Percentiles rank a stretch among this genome's conserved stretches.
These are phyloP conservation scores for Saprolegnia parasitica DNA, from an alignment of 352 stramenopile genomes.

Conservation along the genomic window DNA sequence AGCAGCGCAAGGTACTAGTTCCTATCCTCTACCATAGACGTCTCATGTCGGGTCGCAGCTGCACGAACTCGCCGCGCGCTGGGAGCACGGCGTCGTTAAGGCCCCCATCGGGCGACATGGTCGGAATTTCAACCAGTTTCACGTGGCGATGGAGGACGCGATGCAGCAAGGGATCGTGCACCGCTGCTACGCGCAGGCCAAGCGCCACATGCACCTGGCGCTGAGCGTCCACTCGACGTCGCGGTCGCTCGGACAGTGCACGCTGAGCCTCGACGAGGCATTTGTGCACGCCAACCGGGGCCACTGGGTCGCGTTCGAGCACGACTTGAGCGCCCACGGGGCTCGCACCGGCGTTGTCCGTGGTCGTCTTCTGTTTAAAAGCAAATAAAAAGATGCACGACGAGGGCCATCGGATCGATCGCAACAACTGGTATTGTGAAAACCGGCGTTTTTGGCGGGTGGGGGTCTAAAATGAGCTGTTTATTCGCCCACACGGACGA, in stretches of 20 bases:
- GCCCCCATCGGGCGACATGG: neutral
- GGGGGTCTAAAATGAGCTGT: too few relatives aligned
- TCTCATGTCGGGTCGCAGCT: constrained; percentile 9
- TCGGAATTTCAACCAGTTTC: constrained; percentile 10
- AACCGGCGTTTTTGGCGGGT: too few relatives aligned
- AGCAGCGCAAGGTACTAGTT: constrained; percentile 67
- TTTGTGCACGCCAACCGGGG: neutral
- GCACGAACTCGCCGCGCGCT: constrained; percentile 22
- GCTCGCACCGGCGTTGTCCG: neutral
- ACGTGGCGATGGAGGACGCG: neutral
- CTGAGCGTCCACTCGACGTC: constrained; percentile 5
- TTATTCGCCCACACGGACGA: too few relatives aligned
- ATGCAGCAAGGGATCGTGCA: constrained; percentile 7
- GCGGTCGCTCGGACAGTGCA: constrained; percentile 17
- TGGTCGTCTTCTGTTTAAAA: constrained; percentile 6
- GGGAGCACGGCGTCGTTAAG: neutral
- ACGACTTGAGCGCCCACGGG: neutral
- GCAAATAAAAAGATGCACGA: too few relatives aligned
- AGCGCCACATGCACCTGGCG: constrained; percentile 25
- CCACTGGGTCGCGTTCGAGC: constrained; percentile 1
- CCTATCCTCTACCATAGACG: neutral
- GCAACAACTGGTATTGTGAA: too few relatives aligned
- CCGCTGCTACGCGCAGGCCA: constrained; percentile 22
- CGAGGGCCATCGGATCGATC: too few relatives aligned
- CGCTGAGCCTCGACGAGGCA: constrained; percentile 18